Evolutionary conservation across 2,329 filamentous ascomycete species (phyloP).

Genomic region (Calonectria pteridis): DNA sequence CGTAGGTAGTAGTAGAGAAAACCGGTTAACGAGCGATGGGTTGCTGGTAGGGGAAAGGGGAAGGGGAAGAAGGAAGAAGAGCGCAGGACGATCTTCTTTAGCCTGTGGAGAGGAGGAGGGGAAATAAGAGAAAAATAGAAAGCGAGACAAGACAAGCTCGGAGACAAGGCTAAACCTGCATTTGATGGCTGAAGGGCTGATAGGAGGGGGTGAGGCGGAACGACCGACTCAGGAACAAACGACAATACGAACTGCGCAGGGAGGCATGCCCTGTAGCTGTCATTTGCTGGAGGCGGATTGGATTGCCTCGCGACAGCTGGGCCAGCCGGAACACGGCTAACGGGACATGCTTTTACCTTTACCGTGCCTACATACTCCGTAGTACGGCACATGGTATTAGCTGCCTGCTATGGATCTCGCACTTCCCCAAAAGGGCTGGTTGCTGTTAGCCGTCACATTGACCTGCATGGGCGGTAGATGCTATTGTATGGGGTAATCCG

Average conservation of each 20-base stretch:
- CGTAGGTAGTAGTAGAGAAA: background rate
- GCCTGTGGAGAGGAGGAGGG: constrained; percentile 13
- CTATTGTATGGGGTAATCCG: constrained; percentile 19
- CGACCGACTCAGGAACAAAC: constrained; percentile 21
- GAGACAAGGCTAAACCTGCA: constrained; percentile 13
- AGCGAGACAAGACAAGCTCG: constrained; percentile 17
- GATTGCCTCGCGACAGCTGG: background rate
- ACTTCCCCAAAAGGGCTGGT: constrained; percentile 8
- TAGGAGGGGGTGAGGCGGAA: constrained; percentile 14
- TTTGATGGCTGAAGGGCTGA: constrained; percentile 13
- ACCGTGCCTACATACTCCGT: background rate
- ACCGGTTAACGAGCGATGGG: background rate
- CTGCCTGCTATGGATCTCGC: background rate
- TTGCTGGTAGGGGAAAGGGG: constrained; percentile 23
- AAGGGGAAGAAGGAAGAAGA: constrained; percentile 25
- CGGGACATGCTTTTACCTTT: constrained; percentile 16
- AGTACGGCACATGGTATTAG: constrained; percentile 8
- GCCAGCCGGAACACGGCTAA: constrained; percentile 15
- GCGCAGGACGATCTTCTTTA: background rate
- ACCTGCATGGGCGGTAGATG: constrained; percentile 20
- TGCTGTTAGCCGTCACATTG: constrained; percentile 6
- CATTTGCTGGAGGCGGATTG: constrained; percentile 3
- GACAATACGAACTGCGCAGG: constrained; percentile 9
- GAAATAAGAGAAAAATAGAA: constrained; percentile 25
- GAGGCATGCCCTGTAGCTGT: constrained; percentile 1